Evolutionary conservation across 306 rosid species (phyloP).

Genomic region (Mucuna pruriens): DNA sequence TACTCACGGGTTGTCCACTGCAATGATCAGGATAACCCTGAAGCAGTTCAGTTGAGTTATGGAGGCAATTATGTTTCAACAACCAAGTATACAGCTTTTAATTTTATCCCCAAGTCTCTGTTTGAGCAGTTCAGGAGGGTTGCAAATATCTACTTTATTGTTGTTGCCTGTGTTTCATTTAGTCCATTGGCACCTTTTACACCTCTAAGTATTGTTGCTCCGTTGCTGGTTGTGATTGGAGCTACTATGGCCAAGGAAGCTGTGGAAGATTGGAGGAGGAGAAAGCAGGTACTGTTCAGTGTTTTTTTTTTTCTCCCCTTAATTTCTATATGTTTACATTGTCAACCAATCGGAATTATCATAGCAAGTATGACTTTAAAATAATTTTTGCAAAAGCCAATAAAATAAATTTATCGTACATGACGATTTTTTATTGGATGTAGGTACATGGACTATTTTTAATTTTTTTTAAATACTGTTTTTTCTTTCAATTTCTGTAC

Average conservation of each 20-base stretch:
- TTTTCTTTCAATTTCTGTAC: background rate
- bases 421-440: too few relatives aligned
- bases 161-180: constrained; percentile 85
- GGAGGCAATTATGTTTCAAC: constrained; percentile 81
- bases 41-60: constrained; percentile 61
- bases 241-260: constrained; percentile 90
- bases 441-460: too few relatives aligned
- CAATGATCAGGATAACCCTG: constrained; percentile 63
- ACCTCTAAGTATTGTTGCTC: constrained; percentile 66
- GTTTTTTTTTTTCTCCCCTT: too few relatives aligned
- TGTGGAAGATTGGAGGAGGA: constrained; percentile 96
- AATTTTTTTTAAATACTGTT: background rate
- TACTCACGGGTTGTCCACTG: constrained; percentile 75
- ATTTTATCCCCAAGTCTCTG: constrained; percentile 81
- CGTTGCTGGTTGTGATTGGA: constrained; percentile 76
- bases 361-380: too few relatives aligned
- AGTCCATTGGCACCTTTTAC: constrained; percentile 85
- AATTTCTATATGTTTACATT: too few relatives aligned
- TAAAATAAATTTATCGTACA: too few relatives aligned
- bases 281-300: constrained; percentile 66
- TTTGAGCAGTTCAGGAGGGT: constrained; percentile 95
- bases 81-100: constrained; percentile 72
- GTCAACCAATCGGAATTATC: too few relatives aligned
- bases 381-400: too few relatives aligned
- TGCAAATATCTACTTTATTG: constrained; percentile 86